A percentile compares a stretch with the other conserved stretches of the same genome.
phyloP scores from a whole-genome alignment of 768 basidiomycete genomes.

The Coprinellus micaceus region DNA sequence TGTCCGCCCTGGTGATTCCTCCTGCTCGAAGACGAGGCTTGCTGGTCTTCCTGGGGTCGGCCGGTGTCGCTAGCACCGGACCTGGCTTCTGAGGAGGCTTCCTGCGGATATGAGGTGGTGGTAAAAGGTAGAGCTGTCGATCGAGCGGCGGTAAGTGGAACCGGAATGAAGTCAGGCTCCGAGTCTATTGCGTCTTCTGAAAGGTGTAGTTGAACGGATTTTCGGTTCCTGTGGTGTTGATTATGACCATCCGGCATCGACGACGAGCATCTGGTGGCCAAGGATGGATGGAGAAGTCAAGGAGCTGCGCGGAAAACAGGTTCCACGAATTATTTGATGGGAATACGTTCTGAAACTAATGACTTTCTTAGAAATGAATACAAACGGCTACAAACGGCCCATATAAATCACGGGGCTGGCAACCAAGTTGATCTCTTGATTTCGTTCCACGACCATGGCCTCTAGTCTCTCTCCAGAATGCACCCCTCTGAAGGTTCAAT shows the following conservation, averaged over 20 bases:
- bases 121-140: neutral
- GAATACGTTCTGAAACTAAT: too few relatives aligned
- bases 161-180: neutral
- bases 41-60: neutral
- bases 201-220: neutral
- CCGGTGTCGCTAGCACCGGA: neutral
- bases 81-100: neutral
- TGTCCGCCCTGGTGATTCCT: neutral
- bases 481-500: slow-evolving; percentile 83
- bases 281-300: neutral
- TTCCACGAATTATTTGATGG: neutral
- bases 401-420: too few relatives aligned
- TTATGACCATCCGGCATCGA: neutral
- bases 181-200: neutral
- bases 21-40: neutral
- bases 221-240: neutral
- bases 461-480: slow-evolving; percentile 80
- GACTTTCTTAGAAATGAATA: too few relatives aligned
- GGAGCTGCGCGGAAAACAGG: neutral
- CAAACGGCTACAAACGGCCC: too few relatives aligned
- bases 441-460: slow-evolving; percentile 48
- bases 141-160: slow-evolving; percentile 6
- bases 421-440: too few relatives aligned
- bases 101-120: neutral
- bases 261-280: neutral